phyloP scores from a whole-genome alignment of 2,329 filamentous ascomycete species.

The Aspergillus ruber region DNA sequence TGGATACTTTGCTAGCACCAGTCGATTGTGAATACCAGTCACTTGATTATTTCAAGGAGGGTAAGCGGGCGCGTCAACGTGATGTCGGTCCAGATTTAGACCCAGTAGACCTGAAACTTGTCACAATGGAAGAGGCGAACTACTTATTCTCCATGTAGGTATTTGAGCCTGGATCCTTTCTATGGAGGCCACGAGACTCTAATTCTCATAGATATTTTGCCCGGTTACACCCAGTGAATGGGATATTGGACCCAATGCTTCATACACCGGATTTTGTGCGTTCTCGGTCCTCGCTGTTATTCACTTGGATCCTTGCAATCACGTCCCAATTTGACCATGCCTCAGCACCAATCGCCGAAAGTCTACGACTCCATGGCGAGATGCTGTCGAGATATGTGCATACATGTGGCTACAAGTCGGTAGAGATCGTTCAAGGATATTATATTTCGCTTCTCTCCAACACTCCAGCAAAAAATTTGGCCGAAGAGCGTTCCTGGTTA shows the following conservation, averaged over 20 bases:
- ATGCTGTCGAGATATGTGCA: slow-evolving; percentile 23
- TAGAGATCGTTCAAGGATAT: slow-evolving; percentile 26
- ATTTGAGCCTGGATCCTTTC: too few species aligned
- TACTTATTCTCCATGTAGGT: slow-evolving; percentile 21
- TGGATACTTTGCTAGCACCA: slow-evolving; percentile 12
- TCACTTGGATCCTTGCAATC: slow-evolving; percentile 27
- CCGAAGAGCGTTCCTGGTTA: slow-evolving; percentile 23
- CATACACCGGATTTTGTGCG: slow-evolving; percentile 23
- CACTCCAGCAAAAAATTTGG: slow-evolving; percentile 18
- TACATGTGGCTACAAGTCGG: slow-evolving; percentile 21
- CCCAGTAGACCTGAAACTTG: slow-evolving; percentile 22
- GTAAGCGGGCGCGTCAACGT: not conserved
- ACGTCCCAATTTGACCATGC: slow-evolving; percentile 23
- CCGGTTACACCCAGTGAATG: slow-evolving; percentile 22
- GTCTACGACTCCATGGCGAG: slow-evolving; percentile 22
- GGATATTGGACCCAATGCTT: slow-evolving; percentile 24
- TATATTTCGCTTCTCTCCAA: slow-evolving; percentile 25
- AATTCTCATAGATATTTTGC: slow-evolving; percentile 17
- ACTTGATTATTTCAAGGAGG: too few species aligned
- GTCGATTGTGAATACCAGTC: too few species aligned
- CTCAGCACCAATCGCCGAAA: slow-evolving; percentile 15
- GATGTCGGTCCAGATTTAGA: slow-evolving; percentile 23
- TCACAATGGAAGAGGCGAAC: slow-evolving; percentile 23
- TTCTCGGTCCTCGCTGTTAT: slow-evolving; percentile 20
- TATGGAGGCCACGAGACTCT: too few species aligned